Evolutionary conservation across 768 basidiomycete genomes (phyloP), one percentile per base, ranked within the genome.

Genomic region (Harrya chromipes): DNA sequence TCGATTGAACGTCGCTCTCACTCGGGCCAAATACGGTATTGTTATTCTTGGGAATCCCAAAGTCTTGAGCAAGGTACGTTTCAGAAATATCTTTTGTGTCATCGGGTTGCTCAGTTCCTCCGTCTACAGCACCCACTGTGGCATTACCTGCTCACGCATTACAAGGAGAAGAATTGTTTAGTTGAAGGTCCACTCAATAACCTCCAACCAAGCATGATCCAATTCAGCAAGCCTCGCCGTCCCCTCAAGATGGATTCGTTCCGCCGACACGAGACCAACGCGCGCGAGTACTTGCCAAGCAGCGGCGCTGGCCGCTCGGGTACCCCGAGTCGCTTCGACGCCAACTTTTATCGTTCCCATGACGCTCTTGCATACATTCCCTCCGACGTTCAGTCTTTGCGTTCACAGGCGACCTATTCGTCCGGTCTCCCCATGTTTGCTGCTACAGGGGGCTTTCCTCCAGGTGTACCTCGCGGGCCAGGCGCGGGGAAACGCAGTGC

Each of bases 21-120:
- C 97, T 1, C 81, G 97, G 54, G 95, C 97, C 35, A 98, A 97
- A 69, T 99, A 98, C 65, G 97, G 97, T 3, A 87, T 95, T 9
- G 97, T 99, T 43, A 97, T 99, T 61, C 78, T 99, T n/a, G 97
- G 97, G n/a, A 99, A 99, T 67, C 97, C 97, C 4, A 98, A 98
- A 69, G 95, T 99, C 48, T 74, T 99, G 42, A 97, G 93, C 85
- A 99, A 98, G 86, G 95, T 92, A 56, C 35, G 77, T 61, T 47
- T 44, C 12, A 36, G 40, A 11, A n/a, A 27, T 43, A 12, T 29
- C 44, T 49, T 6, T 41, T 36, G 42, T 50, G 47, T 50, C 57
- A 55, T 26, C 10, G 16, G 23, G 37, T 36, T 37, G 39, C 46
- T 63, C 31, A 53, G 55, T 33, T 16, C 16, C 43, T 47, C 38